Conservation (phyloP, 2,329 filamentous ascomycete species). For the Fusarium tupiense region DNA sequence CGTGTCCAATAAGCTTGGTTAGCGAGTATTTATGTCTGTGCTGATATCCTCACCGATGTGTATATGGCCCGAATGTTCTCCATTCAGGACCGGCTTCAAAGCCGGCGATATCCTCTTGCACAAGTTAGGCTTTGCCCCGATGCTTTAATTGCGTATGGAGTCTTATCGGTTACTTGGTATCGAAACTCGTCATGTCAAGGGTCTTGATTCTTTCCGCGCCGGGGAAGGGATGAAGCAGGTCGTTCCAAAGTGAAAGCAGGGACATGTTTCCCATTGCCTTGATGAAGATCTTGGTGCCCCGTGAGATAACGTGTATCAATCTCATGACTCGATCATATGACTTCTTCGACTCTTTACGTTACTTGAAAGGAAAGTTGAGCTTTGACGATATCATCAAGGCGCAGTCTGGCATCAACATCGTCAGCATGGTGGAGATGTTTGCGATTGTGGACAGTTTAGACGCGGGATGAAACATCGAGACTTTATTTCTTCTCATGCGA, state of each 20-base stretch:
- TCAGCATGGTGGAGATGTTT: background rate
- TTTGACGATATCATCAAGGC: background rate
- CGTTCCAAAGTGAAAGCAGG: background rate
- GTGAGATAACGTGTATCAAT: background rate
- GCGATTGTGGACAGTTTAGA: background rate
- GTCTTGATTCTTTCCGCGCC: background rate
- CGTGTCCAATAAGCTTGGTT: slow-evolving; percentile 28
- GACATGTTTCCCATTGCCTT: background rate
- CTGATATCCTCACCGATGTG: slow-evolving; percentile 4
- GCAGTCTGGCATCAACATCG: background rate
- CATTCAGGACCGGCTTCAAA: slow-evolving; percentile 2
- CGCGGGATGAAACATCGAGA: background rate
- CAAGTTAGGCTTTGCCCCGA: background rate
- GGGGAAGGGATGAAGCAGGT: background rate
- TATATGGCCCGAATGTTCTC: slow-evolving; percentile 7
- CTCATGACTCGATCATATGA: background rate
- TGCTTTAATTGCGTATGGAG: slow-evolving; percentile 17
- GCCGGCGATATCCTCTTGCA: slow-evolving; percentile 26
- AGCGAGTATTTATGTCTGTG: background rate
- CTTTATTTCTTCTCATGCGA: background rate
- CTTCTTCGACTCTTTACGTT: background rate
- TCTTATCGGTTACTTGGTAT: background rate
- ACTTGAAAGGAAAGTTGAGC: background rate
- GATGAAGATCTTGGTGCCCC: background rate
- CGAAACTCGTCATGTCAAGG: background rate